Percentiles rank a stretch among this genome's conserved stretches.
Evolutionary conservation across 192 early-diverging fungal species (phyloP).

Genomic region (Coemansia furcata): DNA sequence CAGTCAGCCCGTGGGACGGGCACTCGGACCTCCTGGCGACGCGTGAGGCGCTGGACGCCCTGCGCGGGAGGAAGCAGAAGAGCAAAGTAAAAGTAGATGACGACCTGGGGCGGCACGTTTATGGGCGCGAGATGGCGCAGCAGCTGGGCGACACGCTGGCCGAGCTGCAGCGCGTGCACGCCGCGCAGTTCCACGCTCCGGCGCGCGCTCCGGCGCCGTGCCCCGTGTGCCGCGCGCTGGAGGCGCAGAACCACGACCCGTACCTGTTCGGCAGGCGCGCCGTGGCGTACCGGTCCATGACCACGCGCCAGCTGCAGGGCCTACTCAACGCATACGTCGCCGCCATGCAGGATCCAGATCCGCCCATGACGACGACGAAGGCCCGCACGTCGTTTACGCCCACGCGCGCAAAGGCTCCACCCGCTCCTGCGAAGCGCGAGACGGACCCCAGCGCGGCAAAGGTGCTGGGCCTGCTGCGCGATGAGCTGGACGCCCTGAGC

Average conservation of each 20-base stretch:
- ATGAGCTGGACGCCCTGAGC: constrained; percentile 49
- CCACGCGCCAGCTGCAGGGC: constrained; percentile 36
- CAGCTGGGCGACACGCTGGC: constrained; percentile 41
- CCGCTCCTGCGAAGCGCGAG: background rate
- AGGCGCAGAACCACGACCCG: constrained; percentile 48
- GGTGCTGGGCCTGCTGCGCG: constrained; percentile 38
- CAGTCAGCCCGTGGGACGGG: background rate
- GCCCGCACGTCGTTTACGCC: constrained; percentile 25
- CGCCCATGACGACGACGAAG: constrained; percentile 18
- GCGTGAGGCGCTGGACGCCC: constrained; percentile 27
- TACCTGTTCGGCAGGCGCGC: constrained; percentile 45
- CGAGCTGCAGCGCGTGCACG: constrained; percentile 44
- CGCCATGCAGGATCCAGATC: constrained; percentile 40
- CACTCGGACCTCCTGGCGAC: constrained; percentile 23
- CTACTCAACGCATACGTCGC: constrained; percentile 47
- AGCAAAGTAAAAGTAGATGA: background rate
- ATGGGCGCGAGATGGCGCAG: constrained; percentile 21
- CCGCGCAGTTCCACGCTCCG: constrained; percentile 21
- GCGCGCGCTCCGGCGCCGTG: background rate
- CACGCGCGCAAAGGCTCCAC: background rate
- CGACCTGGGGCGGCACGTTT: constrained; percentile 6
- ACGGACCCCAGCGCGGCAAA: background rate
- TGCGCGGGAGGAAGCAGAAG: constrained; percentile 10
- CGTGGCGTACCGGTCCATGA: constrained; percentile 36
- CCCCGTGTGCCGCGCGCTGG: constrained; percentile 32